Conservation (phyloP, 805 yeast species). For the Isabelozyma pseudorhagii region DNA sequence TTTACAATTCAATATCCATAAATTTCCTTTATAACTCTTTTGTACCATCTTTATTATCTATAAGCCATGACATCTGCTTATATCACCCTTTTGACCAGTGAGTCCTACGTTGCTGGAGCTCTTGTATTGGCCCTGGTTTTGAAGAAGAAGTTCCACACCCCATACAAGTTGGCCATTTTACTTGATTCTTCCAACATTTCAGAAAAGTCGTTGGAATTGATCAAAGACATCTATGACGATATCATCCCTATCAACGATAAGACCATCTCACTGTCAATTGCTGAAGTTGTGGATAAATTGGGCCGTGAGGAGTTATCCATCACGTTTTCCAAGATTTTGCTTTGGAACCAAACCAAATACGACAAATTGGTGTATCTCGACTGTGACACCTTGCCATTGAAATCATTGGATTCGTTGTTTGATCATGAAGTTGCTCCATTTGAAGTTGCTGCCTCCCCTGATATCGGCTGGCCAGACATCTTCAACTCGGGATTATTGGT, state of each 20-base stretch:
- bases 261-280: constrained; percentile 13
- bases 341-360: constrained; percentile 21
- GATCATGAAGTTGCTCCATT: constrained; percentile 5
- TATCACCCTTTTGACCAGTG: constrained; percentile 24
- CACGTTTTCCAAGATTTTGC: constrained; percentile 23
- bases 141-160: constrained; percentile 12
- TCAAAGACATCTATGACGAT: constrained; percentile 20
- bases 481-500: constrained; percentile 28
- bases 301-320: constrained; percentile 23
- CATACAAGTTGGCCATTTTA: constrained; percentile 16
- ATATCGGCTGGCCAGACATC: constrained; percentile 32
- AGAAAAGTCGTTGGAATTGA: constrained; percentile 14
- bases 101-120: constrained; percentile 25
- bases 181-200: constrained; percentile 11
- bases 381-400: constrained; percentile 24
- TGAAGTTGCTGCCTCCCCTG: constrained; percentile 23
- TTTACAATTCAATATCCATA: too few species aligned
- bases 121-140: constrained; percentile 19
- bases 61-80: constrained; percentile 11
- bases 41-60: too few species aligned
- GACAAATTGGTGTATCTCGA: constrained; percentile 23
- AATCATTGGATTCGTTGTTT: constrained; percentile 18
- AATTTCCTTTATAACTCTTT: too few species aligned
- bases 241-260: constrained; percentile 19
- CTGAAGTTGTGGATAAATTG: constrained; percentile 17